Percentiles rank a stretch among this genome's conserved stretches.
phyloP scores from a whole-genome alignment of 192 early-diverging fungal genomes.

The Podila minutissima region DNA sequence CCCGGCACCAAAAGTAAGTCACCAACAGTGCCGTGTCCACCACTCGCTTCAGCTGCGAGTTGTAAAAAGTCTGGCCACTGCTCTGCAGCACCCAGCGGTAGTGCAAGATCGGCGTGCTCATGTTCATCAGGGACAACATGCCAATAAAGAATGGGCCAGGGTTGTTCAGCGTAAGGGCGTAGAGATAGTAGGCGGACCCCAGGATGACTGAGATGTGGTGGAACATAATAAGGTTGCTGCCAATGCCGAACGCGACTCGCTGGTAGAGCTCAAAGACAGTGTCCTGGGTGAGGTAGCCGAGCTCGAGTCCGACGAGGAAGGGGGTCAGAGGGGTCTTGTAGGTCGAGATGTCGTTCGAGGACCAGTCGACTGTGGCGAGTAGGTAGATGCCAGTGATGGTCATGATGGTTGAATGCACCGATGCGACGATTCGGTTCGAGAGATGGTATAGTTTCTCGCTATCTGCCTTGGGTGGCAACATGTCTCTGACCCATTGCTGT shows the following conservation, averaged over 20 bases:
- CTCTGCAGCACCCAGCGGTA: conserved; percentile 28
- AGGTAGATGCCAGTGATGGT: conserved; percentile 14
- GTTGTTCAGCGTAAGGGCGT: conserved; percentile 17
- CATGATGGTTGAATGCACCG: conserved; percentile 30
- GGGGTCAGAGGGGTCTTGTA: conserved; percentile 18
- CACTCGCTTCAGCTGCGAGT: conserved; percentile 13
- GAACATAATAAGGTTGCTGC: conserved; percentile 32
- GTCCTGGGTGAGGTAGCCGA: conserved; percentile 31
- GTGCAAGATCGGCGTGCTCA: conserved; percentile 30
- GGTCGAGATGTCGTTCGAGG: conserved; percentile 29
- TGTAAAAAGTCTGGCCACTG: conserved; percentile 17
- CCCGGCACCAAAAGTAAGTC: conserved; percentile 32
- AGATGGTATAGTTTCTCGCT: conserved; percentile 24
- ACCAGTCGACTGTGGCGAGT: conserved; percentile 26
- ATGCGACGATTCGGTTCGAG: conserved; percentile 31
- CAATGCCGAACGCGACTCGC: conserved; percentile 11
- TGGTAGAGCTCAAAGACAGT: conserved; percentile 33
- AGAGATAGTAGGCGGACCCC: conserved; percentile 22
- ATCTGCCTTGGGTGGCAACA: conserved; percentile 22
- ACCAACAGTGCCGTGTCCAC: conserved; percentile 29
- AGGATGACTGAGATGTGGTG: conserved; percentile 33
- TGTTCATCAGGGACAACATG: conserved; percentile 35
- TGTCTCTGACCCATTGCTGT: conserved; percentile 14
- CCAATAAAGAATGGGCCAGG: conserved; percentile 31
- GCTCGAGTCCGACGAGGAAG: conserved; percentile 40